These are phyloP conservation scores for Amylostereum chailletii DNA, from an alignment of 1,284 basidiomycete species.

Conservation along the genomic window DNA sequence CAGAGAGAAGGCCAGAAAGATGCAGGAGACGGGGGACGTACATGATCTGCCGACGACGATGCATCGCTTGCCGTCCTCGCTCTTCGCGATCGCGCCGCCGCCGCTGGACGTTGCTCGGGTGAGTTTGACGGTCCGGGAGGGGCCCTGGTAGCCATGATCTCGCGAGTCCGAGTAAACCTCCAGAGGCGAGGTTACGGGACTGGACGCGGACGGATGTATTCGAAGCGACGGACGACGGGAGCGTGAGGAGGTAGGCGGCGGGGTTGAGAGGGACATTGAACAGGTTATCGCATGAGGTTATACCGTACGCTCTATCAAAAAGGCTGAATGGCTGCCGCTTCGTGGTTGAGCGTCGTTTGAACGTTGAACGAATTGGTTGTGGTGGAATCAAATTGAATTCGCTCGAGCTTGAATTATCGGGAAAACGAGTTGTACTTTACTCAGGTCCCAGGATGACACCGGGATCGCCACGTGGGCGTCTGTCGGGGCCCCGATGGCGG, in stretches of 20 bases:
- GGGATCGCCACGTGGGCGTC: too few species aligned
- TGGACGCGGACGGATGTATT: conserved; percentile 4
- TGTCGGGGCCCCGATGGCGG: too few species aligned
- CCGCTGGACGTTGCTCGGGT: conserved; percentile 46
- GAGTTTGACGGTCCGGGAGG: conserved; percentile 44
- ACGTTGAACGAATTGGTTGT: too few species aligned
- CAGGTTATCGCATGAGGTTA: too few species aligned
- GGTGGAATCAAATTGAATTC: too few species aligned
- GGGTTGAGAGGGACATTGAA: not conserved
- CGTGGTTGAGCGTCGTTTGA: too few species aligned
- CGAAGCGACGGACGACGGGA: conserved; percentile 17
- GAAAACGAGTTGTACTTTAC: too few species aligned
- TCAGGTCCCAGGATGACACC: too few species aligned
- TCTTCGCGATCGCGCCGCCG: conserved; percentile 57
- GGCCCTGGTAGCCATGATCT: conserved; percentile 34
- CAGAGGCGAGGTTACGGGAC: conserved; percentile 6
- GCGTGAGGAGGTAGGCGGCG: not conserved
- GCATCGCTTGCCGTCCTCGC: conserved; percentile 55
- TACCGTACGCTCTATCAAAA: too few species aligned
- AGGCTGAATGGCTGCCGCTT: too few species aligned
- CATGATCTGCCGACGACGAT: conserved; percentile 70
- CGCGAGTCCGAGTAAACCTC: conserved; percentile 35
- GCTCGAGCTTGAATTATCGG: too few species aligned
- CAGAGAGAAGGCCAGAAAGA: not conserved
- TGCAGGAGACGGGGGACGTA: conserved; percentile 23